Conservation (phyloP, 2,329 filamentous ascomycete genomes). For the Calonectria pteridis region DNA sequence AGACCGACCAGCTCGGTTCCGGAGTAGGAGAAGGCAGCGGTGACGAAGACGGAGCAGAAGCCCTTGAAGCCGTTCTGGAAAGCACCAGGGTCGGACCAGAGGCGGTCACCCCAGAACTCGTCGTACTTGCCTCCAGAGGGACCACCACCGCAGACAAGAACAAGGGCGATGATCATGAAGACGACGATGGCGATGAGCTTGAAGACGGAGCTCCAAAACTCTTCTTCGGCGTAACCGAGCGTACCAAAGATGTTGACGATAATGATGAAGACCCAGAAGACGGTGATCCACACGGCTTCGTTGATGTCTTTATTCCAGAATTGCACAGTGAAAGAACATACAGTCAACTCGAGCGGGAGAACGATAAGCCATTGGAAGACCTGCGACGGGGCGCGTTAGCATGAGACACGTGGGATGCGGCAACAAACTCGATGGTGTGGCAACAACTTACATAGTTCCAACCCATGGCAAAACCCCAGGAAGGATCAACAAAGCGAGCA, state of each 20-base stretch:
- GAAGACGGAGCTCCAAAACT: conserved; percentile 67
- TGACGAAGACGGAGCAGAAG: conserved; percentile 77
- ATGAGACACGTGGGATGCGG: fast-evolving
- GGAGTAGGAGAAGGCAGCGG: conserved; percentile 76
- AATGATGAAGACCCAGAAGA: conserved; percentile 64
- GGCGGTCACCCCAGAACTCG: conserved; percentile 57
- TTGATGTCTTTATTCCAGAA: conserved; percentile 64
- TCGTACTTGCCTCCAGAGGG: conserved; percentile 58
- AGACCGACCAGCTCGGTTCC: conserved; percentile 78
- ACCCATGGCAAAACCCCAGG: conserved; percentile 69
- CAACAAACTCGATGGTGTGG: too few species aligned
- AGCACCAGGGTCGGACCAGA: conserved; percentile 54
- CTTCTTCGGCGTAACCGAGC: conserved; percentile 66
- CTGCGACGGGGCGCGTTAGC: conserved; percentile 15
- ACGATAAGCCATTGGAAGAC: conserved; percentile 65
- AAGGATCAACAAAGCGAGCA: conserved; percentile 71
- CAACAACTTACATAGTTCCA: conserved; percentile 48
- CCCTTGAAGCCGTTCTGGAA: conserved; percentile 80
- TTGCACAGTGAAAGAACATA: conserved; percentile 62
- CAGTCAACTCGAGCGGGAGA: conserved; percentile 64
- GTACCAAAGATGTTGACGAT: conserved; percentile 68
- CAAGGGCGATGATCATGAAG: conserved; percentile 72
- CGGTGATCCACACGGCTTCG: conserved; percentile 64
- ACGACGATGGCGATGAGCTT: conserved; percentile 70
- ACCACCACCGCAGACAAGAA: conserved; percentile 70